These are phyloP conservation scores for Auriscalpium microsporum DNA, from an alignment of 768 basidiomycete species.

Conservation along the genomic window DNA sequence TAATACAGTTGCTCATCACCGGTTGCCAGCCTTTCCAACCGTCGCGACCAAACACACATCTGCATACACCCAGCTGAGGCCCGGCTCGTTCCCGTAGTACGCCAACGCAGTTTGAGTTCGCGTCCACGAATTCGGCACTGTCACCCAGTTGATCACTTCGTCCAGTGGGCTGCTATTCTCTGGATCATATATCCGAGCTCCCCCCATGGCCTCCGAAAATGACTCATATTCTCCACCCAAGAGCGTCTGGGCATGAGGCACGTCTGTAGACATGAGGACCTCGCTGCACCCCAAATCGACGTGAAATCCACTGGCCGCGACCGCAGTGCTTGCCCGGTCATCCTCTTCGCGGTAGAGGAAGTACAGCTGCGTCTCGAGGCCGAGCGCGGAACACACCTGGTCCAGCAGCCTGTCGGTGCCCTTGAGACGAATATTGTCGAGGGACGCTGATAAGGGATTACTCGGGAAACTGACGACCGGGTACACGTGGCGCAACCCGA, in stretches of 20 bases:
- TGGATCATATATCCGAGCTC: neutral
- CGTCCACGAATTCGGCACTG: neutral
- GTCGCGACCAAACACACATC: constrained; percentile 1
- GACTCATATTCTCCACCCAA: too few relatives aligned
- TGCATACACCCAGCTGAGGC: neutral
- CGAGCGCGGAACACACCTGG: neutral
- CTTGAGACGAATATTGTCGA: constrained; percentile 2
- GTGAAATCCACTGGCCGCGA: too few relatives aligned
- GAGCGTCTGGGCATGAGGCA: too few relatives aligned
- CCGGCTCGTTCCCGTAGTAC: neutral
- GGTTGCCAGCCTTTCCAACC: neutral
- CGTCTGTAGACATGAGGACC: too few relatives aligned
- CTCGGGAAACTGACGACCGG: constrained; percentile 15
- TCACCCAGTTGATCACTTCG: neutral
- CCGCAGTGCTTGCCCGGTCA: neutral
- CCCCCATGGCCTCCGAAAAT: neutral
- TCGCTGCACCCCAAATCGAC: too few relatives aligned
- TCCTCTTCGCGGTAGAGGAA: neutral
- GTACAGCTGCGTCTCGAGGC: constrained; percentile 1
- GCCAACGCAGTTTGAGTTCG: neutral
- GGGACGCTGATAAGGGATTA: too few relatives aligned
- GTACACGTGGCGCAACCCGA: constrained; percentile 31
- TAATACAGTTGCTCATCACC: neutral
- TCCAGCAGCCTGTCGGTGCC: neutral
- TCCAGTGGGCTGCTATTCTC: too few relatives aligned